Evolutionary conservation across 2,329 filamentous ascomycete genomes (phyloP).

Genomic region (Penicillium griseofulvum): DNA sequence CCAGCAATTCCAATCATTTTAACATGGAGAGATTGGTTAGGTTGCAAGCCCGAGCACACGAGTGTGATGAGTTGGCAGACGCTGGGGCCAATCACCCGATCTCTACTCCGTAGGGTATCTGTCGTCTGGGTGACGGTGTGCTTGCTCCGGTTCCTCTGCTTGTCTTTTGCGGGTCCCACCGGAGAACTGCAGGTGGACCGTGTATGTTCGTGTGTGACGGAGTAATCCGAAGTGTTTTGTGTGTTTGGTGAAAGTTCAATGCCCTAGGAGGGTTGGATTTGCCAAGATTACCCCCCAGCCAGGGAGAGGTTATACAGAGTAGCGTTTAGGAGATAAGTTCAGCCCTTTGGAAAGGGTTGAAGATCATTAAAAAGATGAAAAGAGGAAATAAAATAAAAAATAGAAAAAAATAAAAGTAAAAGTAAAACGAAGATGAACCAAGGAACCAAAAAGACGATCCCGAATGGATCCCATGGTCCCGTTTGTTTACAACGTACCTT

Average conservation of each 20-base stretch:
- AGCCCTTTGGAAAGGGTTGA: background rate
- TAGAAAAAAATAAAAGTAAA: background rate
- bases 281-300: background rate
- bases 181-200: slow-evolving; percentile 13
- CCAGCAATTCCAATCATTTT: background rate
- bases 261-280: background rate
- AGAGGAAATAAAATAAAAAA: background rate
- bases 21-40: background rate
- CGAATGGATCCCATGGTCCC: background rate
- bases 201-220: slow-evolving; percentile 16
- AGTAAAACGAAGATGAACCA: background rate
- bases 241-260: background rate
- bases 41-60: background rate
- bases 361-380: background rate
- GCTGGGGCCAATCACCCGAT: slow-evolving; percentile 18
- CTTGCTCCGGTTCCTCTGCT: background rate
- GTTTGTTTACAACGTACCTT: background rate
- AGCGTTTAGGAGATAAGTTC: background rate
- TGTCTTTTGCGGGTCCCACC: slow-evolving; percentile 7
- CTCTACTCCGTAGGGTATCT: slow-evolving; percentile 7
- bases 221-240: background rate
- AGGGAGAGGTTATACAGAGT: background rate
- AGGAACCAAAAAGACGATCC: slow-evolving; percentile 8
- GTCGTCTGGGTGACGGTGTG: slow-evolving; percentile 24
- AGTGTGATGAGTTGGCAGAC: slow-evolving; percentile 24